Conservation (phyloP, 1,139 yeast species). For the Blastobotrys niveus region DNA sequence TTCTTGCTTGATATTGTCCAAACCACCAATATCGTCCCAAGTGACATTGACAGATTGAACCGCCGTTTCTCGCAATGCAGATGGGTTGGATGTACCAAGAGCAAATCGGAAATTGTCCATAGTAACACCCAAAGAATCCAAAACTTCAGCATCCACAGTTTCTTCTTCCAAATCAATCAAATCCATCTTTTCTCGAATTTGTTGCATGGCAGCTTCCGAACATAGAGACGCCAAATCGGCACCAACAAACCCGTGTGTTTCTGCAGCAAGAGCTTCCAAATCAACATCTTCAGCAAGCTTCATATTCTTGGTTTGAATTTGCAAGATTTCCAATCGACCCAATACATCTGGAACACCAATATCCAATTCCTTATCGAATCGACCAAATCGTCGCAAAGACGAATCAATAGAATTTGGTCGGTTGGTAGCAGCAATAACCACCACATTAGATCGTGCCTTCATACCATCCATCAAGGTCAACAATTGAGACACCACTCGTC, state of each 20-base stretch:
- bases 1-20: conserved; percentile 92
- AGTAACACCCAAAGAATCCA: conserved; percentile 94
- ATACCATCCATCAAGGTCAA: conserved; percentile 98
- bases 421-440: conserved; percentile 92
- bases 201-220: conserved; percentile 98
- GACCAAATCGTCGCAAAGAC: conserved; percentile 96
- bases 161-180: conserved; percentile 96
- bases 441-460: conserved; percentile 97
- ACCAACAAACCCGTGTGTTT: conserved; percentile 98
- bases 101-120: conserved; percentile 99
- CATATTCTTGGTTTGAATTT: conserved; percentile 96
- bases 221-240: conserved; percentile 91
- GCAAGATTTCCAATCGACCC: conserved; percentile 92
- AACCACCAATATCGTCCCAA: conserved; percentile 97
- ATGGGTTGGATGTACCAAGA: conserved; percentile 95
- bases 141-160: conserved; percentile 93
- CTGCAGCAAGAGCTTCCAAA: conserved; percentile 82
- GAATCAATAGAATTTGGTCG: conserved; percentile 99
- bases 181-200: conserved; percentile 99
- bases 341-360: conserved; percentile 99
- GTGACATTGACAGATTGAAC: conserved; percentile 97
- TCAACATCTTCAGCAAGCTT: conserved; percentile 93
- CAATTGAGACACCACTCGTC: conserved; percentile 97
- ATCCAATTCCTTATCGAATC: conserved; percentile 98
- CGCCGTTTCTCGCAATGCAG: conserved; percentile 98